phyloP scores from a whole-genome alignment of 169 alveolate genomes.

The Plasmodium vivax region DNA sequence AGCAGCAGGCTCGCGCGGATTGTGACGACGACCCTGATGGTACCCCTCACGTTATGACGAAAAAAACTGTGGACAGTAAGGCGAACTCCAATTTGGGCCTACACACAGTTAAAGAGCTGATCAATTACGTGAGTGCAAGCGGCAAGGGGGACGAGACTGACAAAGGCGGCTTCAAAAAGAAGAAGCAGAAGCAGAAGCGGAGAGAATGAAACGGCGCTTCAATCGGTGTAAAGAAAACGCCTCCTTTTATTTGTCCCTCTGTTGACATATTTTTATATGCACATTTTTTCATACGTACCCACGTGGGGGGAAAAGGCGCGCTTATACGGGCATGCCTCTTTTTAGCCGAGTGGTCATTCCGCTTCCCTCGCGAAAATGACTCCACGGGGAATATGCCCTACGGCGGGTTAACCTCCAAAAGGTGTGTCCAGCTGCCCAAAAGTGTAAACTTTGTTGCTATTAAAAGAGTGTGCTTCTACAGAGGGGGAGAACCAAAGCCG shows the following conservation, averaged over 20 bases:
- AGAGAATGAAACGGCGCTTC: not conserved
- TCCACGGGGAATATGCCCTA: not conserved
- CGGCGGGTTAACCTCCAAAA: not conserved
- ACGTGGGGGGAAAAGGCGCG: not conserved
- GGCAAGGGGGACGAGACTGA: not conserved
- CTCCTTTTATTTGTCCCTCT: not conserved
- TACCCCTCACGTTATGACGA: not conserved
- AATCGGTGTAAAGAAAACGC: not conserved
- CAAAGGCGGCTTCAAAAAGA: not conserved
- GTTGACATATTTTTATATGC: not conserved
- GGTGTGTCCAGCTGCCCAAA: not conserved
- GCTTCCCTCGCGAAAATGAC: not conserved
- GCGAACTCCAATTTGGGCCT: not conserved
- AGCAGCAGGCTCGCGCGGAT: not conserved
- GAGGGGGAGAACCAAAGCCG: not conserved
- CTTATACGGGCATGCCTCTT: not conserved
- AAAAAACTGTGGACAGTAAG: not conserved
- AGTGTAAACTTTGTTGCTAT: not conserved
- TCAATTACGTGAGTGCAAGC: constrained; percentile 37
- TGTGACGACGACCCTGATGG: not conserved
- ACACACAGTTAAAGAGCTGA: constrained; percentile 19
- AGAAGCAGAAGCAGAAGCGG: not conserved
- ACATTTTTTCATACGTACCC: not conserved
- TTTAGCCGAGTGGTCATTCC: not conserved
- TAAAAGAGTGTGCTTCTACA: not conserved